Percentiles rank a stretch among this genome's conserved stretches.
Evolutionary conservation across 208 protist genomes (phyloP).

Genomic region (Trypanosoma cruzi): DNA sequence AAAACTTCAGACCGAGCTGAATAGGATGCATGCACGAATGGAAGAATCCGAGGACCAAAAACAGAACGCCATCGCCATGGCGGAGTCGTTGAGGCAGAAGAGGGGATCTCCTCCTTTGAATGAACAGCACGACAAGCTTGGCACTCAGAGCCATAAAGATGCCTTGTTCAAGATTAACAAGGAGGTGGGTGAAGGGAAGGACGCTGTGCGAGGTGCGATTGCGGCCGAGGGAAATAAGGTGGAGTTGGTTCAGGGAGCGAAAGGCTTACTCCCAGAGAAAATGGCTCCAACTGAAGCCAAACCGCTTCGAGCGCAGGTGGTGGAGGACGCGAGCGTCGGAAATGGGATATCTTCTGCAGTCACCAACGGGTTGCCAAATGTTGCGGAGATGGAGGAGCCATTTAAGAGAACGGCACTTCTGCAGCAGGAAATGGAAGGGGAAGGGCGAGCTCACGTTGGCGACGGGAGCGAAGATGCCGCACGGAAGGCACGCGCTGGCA

Average conservation of each 20-base stretch:
- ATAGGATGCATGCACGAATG: slow-evolving; percentile 18
- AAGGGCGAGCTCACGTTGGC: slow-evolving; percentile 9
- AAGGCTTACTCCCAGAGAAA: neutral
- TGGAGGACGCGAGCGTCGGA: neutral
- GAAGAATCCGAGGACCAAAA: slow-evolving; percentile 26
- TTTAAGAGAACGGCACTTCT: slow-evolving; percentile 2
- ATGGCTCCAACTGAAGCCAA: neutral
- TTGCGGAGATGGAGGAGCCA: neutral
- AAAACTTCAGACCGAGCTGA: slow-evolving; percentile 21
- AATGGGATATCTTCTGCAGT: neutral
- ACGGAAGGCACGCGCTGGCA: slow-evolving; percentile 1
- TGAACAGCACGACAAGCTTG: neutral
- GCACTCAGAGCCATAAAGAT: neutral
- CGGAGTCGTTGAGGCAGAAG: neutral
- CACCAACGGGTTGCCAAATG: neutral
- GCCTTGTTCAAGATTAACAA: slow-evolving; percentile 13
- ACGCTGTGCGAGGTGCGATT: neutral
- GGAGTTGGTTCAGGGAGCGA: neutral
- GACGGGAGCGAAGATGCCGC: slow-evolving; percentile 26
- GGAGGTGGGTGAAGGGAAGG: slow-evolving; percentile 29
- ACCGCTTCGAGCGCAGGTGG: neutral
- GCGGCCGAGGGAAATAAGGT: slow-evolving; percentile 4
- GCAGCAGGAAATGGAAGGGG: slow-evolving; percentile 14
- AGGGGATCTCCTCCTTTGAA: neutral
- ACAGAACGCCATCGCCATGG: neutral